phyloP scores from a whole-genome alignment of 2,329 filamentous ascomycete genomes.

The Curvularia lunata region DNA sequence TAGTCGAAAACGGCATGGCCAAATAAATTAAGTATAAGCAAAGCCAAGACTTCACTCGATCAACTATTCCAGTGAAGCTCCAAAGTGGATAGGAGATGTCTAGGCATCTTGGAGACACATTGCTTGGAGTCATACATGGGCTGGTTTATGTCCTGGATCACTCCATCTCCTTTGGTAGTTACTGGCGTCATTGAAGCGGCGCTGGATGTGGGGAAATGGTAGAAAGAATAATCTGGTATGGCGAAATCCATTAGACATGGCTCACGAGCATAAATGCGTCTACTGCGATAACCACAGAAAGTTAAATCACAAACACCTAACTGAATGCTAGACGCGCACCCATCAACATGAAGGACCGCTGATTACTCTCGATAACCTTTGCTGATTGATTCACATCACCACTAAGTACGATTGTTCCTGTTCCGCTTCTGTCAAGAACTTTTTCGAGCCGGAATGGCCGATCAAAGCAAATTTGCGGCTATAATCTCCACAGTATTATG shows the following conservation, averaged over 20 bases:
- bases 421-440: background rate
- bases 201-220: background rate
- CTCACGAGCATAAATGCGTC: slow-evolving; percentile 11
- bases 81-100: background rate
- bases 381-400: background rate
- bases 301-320: background rate
- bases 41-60: background rate
- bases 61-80: background rate
- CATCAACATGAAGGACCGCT: background rate
- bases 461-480: background rate
- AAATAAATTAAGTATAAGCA: slow-evolving; percentile 5
- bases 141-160: slow-evolving; percentile 8
- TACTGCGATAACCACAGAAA: slow-evolving; percentile 14
- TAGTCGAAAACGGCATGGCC: slow-evolving; percentile 2
- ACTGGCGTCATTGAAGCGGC: background rate
- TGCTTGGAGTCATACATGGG: slow-evolving; percentile 1
- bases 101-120: background rate
- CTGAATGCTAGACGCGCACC: slow-evolving; percentile 1
- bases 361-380: background rate
- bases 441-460: background rate
- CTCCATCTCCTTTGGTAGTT: background rate
- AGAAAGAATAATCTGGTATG: background rate
- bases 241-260: slow-evolving; percentile 5
- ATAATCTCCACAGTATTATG: slow-evolving; percentile 6
- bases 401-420: background rate